Percentiles rank a stretch among this genome's conserved stretches.
phyloP scores from a whole-genome alignment of 768 basidiomycete genomes.

The Suillus subaureus region DNA sequence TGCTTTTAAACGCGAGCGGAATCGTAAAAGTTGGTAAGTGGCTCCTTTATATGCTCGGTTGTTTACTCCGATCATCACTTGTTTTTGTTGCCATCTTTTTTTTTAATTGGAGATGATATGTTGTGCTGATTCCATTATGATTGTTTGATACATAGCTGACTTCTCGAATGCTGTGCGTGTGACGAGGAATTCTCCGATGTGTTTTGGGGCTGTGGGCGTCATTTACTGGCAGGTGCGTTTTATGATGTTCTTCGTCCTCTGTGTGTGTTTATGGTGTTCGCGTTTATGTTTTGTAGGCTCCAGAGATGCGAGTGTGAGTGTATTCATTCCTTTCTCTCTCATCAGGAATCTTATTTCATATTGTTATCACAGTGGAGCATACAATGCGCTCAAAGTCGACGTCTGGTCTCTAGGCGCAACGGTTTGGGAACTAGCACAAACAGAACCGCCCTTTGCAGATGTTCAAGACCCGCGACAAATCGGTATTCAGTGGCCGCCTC shows the following conservation, averaged over 20 bases:
- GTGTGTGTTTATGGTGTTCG: constrained; percentile 5
- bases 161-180: constrained; percentile 78
- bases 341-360: constrained; percentile 13
- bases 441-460: constrained; percentile 71
- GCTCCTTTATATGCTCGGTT: neutral
- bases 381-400: constrained; percentile 75
- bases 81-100: constrained; percentile 1
- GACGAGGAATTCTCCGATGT: constrained; percentile 48
- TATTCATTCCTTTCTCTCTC: neutral
- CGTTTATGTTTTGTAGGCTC: constrained; percentile 44
- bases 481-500: constrained; percentile 64
- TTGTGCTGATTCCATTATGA: constrained; percentile 7
- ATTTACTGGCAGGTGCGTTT: constrained; percentile 73
- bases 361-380: constrained; percentile 52
- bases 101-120: neutral
- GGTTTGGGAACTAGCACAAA: constrained; percentile 80
- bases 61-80: neutral
- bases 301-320: constrained; percentile 72
- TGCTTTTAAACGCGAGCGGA: constrained; percentile 69
- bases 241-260: neutral
- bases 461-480: constrained; percentile 48
- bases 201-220: constrained; percentile 67
- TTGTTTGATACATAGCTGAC: constrained; percentile 54
- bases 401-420: constrained; percentile 85
- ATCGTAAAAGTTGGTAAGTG: constrained; percentile 73